phyloP scores from a whole-genome alignment of 148 eudicot genomes.

The Camellia sinensis region DNA sequence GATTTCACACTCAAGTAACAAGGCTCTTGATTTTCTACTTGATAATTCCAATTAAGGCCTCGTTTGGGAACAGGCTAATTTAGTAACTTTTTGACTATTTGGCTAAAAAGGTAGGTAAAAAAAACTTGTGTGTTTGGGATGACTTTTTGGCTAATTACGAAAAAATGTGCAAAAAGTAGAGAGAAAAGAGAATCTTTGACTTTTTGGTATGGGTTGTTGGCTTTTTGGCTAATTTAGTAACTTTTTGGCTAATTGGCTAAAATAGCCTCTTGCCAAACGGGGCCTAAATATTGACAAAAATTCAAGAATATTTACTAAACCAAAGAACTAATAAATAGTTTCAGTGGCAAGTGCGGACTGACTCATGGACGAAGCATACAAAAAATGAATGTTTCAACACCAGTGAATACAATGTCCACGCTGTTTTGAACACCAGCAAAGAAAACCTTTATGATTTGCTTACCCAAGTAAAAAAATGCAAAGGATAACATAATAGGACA shows the following conservation, averaged over 20 bases:
- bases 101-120: no score
- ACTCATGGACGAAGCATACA: neutral
- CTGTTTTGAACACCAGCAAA: neutral
- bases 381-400: neutral
- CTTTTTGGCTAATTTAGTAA: no score
- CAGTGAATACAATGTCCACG: neutral
- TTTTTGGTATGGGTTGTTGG: no score
- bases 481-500: neutral
- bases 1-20: neutral
- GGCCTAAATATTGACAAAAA: neutral
- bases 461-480: neutral
- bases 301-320: neutral
- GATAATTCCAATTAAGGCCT: neutral
- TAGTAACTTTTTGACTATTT: no score
- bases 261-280: no score
- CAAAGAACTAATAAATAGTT: neutral
- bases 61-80: no score
- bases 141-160: no score
- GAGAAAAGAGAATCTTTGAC: no score
- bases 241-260: no score
- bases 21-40: neutral
- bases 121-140: no score
- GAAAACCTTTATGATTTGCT: neutral
- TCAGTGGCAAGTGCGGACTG: no score
- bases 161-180: no score